These are phyloP conservation scores for Diophrys sp. DNA, from an alignment of 73 alveolate genomes.

Conservation along the genomic window DNA sequence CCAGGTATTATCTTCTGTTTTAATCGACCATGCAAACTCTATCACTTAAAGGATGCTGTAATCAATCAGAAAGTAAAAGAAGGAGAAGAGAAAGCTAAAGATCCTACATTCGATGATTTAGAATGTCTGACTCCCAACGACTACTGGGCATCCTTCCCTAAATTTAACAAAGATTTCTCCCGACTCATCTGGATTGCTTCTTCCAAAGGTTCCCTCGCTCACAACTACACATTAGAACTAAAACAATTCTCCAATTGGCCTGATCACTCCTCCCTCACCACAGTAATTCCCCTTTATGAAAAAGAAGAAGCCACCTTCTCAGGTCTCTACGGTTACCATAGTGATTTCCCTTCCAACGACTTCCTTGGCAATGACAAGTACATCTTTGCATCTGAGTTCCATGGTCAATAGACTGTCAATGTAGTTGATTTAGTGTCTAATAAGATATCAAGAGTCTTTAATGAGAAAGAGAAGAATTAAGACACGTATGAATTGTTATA, in stretches of 20 bases:
- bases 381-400: background rate
- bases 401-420: constrained; percentile 6
- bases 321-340: constrained; percentile 40
- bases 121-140: constrained; percentile 25
- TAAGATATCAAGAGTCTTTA: background rate
- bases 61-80: constrained; percentile 5
- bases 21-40: constrained; percentile 43
- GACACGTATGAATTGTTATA: background rate
- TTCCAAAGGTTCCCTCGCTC: constrained; percentile 32
- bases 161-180: constrained; percentile 35
- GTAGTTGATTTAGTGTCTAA: constrained; percentile 1
- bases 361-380: constrained; percentile 10
- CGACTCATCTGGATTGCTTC: constrained; percentile 34
- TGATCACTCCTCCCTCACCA: background rate
- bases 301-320: constrained; percentile 20
- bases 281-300: constrained; percentile 6
- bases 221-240: constrained; percentile 20
- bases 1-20: constrained; percentile 45
- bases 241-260: background rate
- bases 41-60: constrained; percentile 19
- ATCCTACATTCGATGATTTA: constrained; percentile 14
- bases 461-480: background rate
- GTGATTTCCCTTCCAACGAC: background rate
- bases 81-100: constrained; percentile 16
- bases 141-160: constrained; percentile 28